phyloP scores from a whole-genome alignment of 2,329 filamentous ascomycete species.

The Mycosphaerella sp. region DNA sequence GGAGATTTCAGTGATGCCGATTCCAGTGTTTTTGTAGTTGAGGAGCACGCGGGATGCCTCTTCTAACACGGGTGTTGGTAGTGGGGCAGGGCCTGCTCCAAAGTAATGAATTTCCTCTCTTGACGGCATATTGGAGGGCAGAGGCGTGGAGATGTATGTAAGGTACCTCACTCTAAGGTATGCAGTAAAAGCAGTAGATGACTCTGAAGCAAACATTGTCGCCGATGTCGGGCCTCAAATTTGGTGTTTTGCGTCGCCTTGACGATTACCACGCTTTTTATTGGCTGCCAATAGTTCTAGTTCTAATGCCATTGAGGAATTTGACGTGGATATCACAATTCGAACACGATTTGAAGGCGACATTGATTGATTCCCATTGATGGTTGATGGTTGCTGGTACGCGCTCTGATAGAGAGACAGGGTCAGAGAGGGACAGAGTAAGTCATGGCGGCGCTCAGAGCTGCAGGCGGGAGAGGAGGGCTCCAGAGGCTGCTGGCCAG shows the following conservation, averaged over 20 bases:
- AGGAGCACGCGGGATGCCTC: constrained; percentile 69
- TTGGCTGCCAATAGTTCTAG: constrained; percentile 18
- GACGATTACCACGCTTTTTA: constrained; percentile 15
- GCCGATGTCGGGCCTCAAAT: constrained; percentile 6
- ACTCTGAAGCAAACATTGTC: background rate
- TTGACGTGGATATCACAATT: background rate
- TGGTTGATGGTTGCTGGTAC: background rate
- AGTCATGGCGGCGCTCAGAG: constrained; percentile 21
- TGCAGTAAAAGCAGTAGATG: background rate
- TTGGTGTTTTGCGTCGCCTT: background rate
- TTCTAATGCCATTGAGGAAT: too few species aligned
- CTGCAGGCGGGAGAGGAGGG: constrained; percentile 18
- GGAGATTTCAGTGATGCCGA: constrained; percentile 84
- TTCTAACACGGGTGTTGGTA: constrained; percentile 77
- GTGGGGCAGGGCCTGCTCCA: constrained; percentile 79
- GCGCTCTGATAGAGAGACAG: background rate
- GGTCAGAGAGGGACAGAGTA: background rate
- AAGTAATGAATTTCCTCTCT: constrained; percentile 77
- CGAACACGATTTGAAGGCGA: background rate
- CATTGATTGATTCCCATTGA: background rate
- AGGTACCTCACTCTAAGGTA: background rate
- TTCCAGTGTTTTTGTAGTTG: constrained; percentile 72
- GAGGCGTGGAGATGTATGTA: background rate
- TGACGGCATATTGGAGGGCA: constrained; percentile 53
- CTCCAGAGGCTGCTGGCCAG: constrained; percentile 21